Percentiles rank a stretch among this genome's conserved stretches.
Conservation (phyloP, 2,329 filamentous ascomycete species). For the Colletotrichum caudatum region DNA sequence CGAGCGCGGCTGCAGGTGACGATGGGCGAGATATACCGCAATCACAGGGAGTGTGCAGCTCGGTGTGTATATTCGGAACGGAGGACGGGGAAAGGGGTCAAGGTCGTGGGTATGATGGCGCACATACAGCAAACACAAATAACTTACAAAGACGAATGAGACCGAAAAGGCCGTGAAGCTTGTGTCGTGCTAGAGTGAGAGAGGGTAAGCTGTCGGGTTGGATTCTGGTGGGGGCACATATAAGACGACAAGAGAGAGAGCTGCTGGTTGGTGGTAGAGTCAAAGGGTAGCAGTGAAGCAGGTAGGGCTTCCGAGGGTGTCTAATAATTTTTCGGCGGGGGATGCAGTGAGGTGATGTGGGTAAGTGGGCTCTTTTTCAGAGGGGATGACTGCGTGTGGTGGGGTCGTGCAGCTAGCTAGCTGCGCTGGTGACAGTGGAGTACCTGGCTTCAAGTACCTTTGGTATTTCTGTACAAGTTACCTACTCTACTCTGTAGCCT, state of each 20-base stretch:
- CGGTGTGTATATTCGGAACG: slow-evolving; percentile 34
- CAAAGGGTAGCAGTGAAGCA: slow-evolving; percentile 15
- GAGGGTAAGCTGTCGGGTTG: slow-evolving; percentile 37
- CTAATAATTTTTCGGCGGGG: slow-evolving; percentile 42
- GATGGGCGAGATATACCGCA: slow-evolving; percentile 37
- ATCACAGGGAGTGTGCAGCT: slow-evolving; percentile 32
- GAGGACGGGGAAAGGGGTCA: slow-evolving; percentile 12
- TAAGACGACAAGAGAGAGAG: slow-evolving; percentile 23
- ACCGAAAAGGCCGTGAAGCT: slow-evolving; percentile 11
- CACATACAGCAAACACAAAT: slow-evolving; percentile 30
- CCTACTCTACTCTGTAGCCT: neutral
- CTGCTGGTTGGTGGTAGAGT: slow-evolving; percentile 10
- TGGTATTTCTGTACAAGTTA: slow-evolving; percentile 2
- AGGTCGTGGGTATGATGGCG: slow-evolving; percentile 8
- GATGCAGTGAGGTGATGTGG: slow-evolving; percentile 39
- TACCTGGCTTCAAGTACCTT: slow-evolving; percentile 29
- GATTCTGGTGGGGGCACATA: slow-evolving; percentile 38
- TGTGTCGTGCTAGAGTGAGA: slow-evolving; percentile 33
- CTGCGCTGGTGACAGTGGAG: slow-evolving; percentile 26
- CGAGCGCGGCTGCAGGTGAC: slow-evolving; percentile 17
- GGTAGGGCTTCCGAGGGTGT: slow-evolving; percentile 41
- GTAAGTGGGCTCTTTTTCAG: slow-evolving; percentile 40
- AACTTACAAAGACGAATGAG: slow-evolving; percentile 30
- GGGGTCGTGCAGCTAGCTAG: slow-evolving; percentile 22
- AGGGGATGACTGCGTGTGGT: slow-evolving; percentile 36